Conservation (phyloP, 805 yeast species). For the Komagataella pastoris region DNA sequence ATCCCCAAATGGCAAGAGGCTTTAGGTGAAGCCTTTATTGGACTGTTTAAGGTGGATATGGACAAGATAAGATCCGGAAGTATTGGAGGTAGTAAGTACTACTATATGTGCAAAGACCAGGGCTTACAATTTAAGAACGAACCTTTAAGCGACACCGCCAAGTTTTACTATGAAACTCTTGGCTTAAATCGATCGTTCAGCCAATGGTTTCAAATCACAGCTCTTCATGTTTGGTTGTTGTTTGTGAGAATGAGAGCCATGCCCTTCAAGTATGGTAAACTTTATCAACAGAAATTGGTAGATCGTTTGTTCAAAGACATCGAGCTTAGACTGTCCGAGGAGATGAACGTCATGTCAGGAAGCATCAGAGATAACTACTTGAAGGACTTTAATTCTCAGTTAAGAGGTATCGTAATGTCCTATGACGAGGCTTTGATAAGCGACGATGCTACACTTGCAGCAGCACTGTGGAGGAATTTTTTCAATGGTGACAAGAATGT, state of each 20-base stretch:
- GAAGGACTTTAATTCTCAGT: constrained; percentile 82
- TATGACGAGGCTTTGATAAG: constrained; percentile 86
- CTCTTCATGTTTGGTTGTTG: constrained; percentile 86
- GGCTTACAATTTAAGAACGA: constrained; percentile 69
- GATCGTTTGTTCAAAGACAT: constrained; percentile 85
- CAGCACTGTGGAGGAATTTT: constrained; percentile 81
- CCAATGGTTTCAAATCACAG: constrained; percentile 93
- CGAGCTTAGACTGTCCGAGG: constrained; percentile 74
- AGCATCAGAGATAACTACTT: constrained; percentile 74
- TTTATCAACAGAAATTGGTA: constrained; percentile 83
- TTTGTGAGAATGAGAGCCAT: constrained; percentile 92
- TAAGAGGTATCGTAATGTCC: constrained; percentile 79
- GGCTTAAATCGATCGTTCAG: constrained; percentile 77
- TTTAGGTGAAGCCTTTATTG: constrained; percentile 53
- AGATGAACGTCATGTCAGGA: constrained; percentile 72
- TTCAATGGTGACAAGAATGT: constrained; percentile 75
- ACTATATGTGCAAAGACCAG: constrained; percentile 77
- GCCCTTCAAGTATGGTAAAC: constrained; percentile 81
- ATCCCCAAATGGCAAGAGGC: constrained; percentile 38
- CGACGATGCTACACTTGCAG: constrained; percentile 66
- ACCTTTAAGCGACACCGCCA: constrained; percentile 57
- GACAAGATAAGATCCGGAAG: constrained; percentile 89
- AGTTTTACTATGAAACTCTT: constrained; percentile 75
- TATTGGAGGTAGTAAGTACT: constrained; percentile 80
- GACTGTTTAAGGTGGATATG: constrained; percentile 68